These are phyloP conservation scores for Suhomyces canberraensis DNA, from an alignment of 805 yeast species.

Conservation along the genomic window DNA sequence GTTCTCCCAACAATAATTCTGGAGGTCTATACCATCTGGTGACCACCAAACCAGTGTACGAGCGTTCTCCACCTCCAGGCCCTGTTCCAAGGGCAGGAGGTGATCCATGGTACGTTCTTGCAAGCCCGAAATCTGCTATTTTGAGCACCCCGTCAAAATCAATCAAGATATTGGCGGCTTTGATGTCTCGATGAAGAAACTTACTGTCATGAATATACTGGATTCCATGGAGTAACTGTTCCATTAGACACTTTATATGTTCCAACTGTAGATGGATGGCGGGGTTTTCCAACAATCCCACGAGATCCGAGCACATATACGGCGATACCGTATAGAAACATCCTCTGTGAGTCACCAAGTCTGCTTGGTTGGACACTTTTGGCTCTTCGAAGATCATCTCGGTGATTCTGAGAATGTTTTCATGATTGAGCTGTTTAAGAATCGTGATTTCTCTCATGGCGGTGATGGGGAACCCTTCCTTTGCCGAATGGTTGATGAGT, in stretches of 20 bases:
- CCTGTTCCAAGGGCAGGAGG: slow-evolving; percentile 53
- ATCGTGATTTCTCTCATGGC: slow-evolving; percentile 90
- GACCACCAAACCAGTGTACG: slow-evolving; percentile 70
- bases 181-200: slow-evolving; percentile 83
- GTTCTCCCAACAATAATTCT: slow-evolving; percentile 82
- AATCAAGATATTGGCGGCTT: slow-evolving; percentile 90
- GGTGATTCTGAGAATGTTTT: slow-evolving; percentile 69
- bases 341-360: slow-evolving; percentile 36
- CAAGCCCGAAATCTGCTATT: slow-evolving; percentile 94
- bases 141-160: slow-evolving; percentile 75
- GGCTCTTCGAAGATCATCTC: slow-evolving; percentile 65
- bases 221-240: slow-evolving; percentile 75
- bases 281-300: slow-evolving; percentile 85
- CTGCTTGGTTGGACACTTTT: slow-evolving; percentile 29
- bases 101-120: slow-evolving; percentile 66
- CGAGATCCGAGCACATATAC: slow-evolving; percentile 87
- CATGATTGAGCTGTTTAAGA: slow-evolving; percentile 64
- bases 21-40: slow-evolving; percentile 99
- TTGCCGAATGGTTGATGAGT: slow-evolving; percentile 71
- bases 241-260: slow-evolving; percentile 79
- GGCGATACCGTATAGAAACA: slow-evolving; percentile 85
- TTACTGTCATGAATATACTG: slow-evolving; percentile 68
- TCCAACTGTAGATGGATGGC: slow-evolving; percentile 54
- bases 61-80: slow-evolving; percentile 55
- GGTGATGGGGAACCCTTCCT: slow-evolving; percentile 88